Evolutionary conservation across 306 rosid species (phyloP), one percentile per base, ranked within the genome.

Genomic region (Neltuma alba): DNA sequence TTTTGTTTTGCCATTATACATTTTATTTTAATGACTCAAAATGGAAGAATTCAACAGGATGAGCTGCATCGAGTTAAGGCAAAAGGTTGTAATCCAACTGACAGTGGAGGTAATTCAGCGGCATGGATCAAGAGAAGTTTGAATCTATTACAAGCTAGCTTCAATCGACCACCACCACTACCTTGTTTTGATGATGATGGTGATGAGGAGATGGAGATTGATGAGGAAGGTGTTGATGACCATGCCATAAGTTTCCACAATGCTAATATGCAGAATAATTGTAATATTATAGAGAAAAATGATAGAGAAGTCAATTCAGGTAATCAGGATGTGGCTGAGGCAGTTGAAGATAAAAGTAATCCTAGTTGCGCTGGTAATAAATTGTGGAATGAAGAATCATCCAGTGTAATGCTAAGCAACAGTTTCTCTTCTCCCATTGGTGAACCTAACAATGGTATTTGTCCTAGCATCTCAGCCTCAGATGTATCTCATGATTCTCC

Each of bases 201-300:
- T 76, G 98, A 96, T 83, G 94, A 87, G 79, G 99, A 96, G 87
- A 96, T 96, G 99, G 99, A 96, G 82, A 93, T 96, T 83, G 98
- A 90, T 12, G 99, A 87, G 85, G 96, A 90, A 78, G 94, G 86
- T 75, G 89, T 90, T 82, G 91, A 90, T 78, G 89, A 87, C 52
- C 34, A 75, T 31, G 88, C 64, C 66, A 76, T 55, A 28, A 76
- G 44, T 37, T 72, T 63, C 21, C 61, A 79, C 70, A 27, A 79
- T 71, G 82, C 45, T 41, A 60, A 77, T 55, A 13, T 58, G 63
- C 61, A 4, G 65, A 79, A 67, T 69, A 50, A 31, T 75, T 66
- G 61, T 60, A 75, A 80, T 81, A 74, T 60, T 30, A 28, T 69
- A 57, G 75, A 78, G 31, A 78, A 88, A 52, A 89, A 75, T 85